Percentiles rank a stretch among this genome's conserved stretches.
phyloP scores from a whole-genome alignment of 2,329 filamentous ascomycete genomes.

The Aureobasidium sp. region DNA sequence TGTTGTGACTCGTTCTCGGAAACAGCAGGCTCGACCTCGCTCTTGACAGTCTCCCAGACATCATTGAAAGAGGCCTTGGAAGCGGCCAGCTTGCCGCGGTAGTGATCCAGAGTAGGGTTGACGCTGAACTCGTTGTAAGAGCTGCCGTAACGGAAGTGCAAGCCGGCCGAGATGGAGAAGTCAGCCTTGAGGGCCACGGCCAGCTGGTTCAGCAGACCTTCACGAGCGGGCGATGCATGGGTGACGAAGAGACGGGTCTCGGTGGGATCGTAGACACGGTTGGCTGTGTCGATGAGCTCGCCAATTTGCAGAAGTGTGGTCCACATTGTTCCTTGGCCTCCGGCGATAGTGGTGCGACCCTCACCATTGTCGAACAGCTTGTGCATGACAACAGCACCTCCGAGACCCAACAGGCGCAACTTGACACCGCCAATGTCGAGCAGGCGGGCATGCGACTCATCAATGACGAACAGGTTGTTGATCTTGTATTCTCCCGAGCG shows the following conservation, averaged over 20 bases:
- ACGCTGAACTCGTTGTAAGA: constrained; percentile 99
- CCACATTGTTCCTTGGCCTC: constrained; percentile 99
- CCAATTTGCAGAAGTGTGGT: constrained; percentile 97
- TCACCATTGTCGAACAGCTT: constrained; percentile 99
- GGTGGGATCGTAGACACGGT: constrained; percentile 95
- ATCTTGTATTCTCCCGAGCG: constrained; percentile 97
- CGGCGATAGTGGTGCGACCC: constrained; percentile 93
- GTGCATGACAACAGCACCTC: constrained; percentile 98
- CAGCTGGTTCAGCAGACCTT: constrained; percentile 94
- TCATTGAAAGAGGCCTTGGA: constrained; percentile 99
- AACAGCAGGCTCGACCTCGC: constrained; percentile 90
- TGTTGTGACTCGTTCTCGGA: constrained; percentile 90
- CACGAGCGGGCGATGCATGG: constrained; percentile 90
- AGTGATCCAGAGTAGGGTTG: constrained; percentile 95
- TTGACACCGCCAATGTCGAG: constrained; percentile 94
- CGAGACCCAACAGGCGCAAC: constrained; percentile 83
- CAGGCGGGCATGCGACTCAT: constrained; percentile 92
- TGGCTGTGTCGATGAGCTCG: constrained; percentile 93
- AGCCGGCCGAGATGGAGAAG: constrained; percentile 92
- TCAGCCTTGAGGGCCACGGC: constrained; percentile 96
- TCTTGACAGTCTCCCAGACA: constrained; percentile 97
- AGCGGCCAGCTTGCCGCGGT: constrained; percentile 93
- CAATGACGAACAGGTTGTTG: constrained; percentile 93
- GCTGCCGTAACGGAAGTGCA: constrained; percentile 97
- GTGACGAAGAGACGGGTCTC: constrained; percentile 96